A percentile compares a stretch with the other conserved stretches of the same genome.
phyloP scores from a whole-genome alignment of 2,329 filamentous ascomycete genomes.

The Clarireedia hainanense region DNA sequence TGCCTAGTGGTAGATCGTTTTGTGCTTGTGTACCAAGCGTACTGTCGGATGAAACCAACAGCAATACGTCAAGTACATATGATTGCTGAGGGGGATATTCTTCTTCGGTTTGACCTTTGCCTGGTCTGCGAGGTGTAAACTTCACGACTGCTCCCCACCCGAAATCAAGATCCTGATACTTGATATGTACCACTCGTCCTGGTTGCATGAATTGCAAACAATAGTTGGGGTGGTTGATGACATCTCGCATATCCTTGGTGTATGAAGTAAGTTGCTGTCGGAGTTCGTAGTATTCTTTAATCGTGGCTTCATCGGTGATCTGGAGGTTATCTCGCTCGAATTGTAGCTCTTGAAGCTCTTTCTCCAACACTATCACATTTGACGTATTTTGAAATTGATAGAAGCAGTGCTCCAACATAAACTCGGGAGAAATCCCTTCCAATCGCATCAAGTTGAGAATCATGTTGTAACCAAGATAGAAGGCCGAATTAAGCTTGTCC shows the following conservation, averaged over 20 bases:
- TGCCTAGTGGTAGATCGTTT: slow-evolving; percentile 56
- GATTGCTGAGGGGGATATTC: slow-evolving; percentile 68
- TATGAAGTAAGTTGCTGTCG: slow-evolving; percentile 77
- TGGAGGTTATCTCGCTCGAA: slow-evolving; percentile 62
- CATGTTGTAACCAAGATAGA: slow-evolving; percentile 99
- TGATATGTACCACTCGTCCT: slow-evolving; percentile 82
- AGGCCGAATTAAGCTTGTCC: slow-evolving; percentile 94
- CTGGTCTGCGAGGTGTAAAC: slow-evolving; percentile 55
- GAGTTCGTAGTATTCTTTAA: slow-evolving; percentile 91
- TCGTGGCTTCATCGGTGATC: slow-evolving; percentile 78
- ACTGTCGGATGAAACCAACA: slow-evolving; percentile 51
- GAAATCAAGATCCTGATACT: slow-evolving; percentile 73
- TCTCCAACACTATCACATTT: slow-evolving; percentile 75
- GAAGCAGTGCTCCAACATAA: slow-evolving; percentile 97
- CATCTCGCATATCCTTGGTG: slow-evolving; percentile 79
- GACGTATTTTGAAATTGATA: slow-evolving; percentile 97
- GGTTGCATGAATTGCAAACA: slow-evolving; percentile 76
- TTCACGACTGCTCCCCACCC: slow-evolving; percentile 90
- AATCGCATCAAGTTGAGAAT: slow-evolving; percentile 92
- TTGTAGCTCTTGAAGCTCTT: slow-evolving; percentile 72
- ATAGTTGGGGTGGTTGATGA: slow-evolving; percentile 88
- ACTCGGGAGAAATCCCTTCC: slow-evolving; percentile 98
- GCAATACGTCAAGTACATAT: slow-evolving; percentile 74
- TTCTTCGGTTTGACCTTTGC: slow-evolving; percentile 58
- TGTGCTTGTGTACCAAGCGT: slow-evolving; percentile 47